Evolutionary conservation across 495 filamentous ascomycete species (phyloP).

Genomic region (Geoglossum glabrum): DNA sequence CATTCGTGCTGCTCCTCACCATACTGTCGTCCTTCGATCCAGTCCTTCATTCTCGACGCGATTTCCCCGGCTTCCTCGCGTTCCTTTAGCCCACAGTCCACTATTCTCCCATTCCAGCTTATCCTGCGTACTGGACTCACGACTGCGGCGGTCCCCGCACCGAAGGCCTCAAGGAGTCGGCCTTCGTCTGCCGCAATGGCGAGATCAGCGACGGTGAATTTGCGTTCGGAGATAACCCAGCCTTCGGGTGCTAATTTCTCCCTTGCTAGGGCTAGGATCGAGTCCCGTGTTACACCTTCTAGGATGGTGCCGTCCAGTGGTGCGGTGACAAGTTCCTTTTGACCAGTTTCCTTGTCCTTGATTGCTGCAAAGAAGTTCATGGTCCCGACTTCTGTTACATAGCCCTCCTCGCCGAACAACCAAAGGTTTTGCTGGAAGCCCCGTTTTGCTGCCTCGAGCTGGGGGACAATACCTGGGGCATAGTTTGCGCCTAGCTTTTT

Average conservation of each 20-base stretch:
- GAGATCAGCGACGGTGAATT: conserved; percentile 72
- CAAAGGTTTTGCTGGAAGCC: conserved; percentile 97
- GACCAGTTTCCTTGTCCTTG: conserved; percentile 59
- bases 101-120: conserved; percentile 57
- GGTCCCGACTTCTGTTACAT: conserved; percentile 86
- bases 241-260: conserved; percentile 70
- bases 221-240: conserved; percentile 73
- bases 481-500: conserved; percentile 98
- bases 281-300: conserved; percentile 82
- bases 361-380: conserved; percentile 92
- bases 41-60: conserved; percentile 69
- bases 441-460: conserved; percentile 67
- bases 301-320: conserved; percentile 95
- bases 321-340: conserved; percentile 78
- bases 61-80: conserved; percentile 73
- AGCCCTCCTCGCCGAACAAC: conserved; percentile 88
- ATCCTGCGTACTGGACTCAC: conserved; percentile 70
- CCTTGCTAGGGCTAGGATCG: conserved; percentile 58
- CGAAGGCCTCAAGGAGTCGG: conserved; percentile 77
- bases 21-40: conserved; percentile 91
- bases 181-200: conserved; percentile 65
- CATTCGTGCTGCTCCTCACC: conserved; percentile 77
- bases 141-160: conserved; percentile 73
- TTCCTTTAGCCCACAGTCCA: conserved; percentile 56
- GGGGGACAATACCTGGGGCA: conserved; percentile 85